A percentile compares a stretch with the other conserved stretches of the same genome.
These are phyloP conservation scores for Talaromyces proteolyticus DNA, from an alignment of 495 filamentous ascomycete genomes.

Conservation along the genomic window DNA sequence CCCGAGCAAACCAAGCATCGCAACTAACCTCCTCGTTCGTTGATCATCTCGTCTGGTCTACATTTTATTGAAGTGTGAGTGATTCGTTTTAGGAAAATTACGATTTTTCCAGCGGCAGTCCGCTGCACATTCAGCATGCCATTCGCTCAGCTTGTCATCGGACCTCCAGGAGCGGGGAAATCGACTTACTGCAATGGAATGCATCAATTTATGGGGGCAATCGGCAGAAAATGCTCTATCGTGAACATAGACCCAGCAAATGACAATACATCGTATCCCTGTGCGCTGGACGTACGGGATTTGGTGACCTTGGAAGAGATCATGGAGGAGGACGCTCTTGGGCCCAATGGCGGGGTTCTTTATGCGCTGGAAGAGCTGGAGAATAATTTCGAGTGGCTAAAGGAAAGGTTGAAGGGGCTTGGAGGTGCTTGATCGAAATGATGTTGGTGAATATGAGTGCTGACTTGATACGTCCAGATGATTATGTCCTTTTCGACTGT, in stretches of 20 bases:
- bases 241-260: conserved; percentile 98
- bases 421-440: conserved; percentile 41
- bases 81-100: too few relatives aligned
- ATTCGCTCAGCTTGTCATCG: conserved; percentile 76
- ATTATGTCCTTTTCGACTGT: conserved; percentile 94
- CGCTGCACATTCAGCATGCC: conserved; percentile 34
- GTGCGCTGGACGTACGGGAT: conserved; percentile 84
- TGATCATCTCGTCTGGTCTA: too few relatives aligned
- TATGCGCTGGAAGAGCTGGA: conserved; percentile 96
- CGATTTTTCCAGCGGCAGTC: neutral
- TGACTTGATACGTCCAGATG: conserved; percentile 44
- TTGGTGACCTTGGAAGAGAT: conserved; percentile 88
- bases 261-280: conserved; percentile 59
- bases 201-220: conserved; percentile 94
- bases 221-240: conserved; percentile 87
- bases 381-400: conserved; percentile 84
- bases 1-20: neutral
- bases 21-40: too few relatives aligned
- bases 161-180: conserved; percentile 90
- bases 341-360: conserved; percentile 86
- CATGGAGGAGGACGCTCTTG: conserved; percentile 87
- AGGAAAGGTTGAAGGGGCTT: conserved; percentile 66
- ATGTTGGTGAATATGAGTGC: conserved; percentile 10
- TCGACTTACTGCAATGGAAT: conserved; percentile 98
- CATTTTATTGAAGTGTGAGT: too few relatives aligned